Conservation (phyloP, 1,284 basidiomycete species). For the Microbotryum lychnidis-dioicae region DNA sequence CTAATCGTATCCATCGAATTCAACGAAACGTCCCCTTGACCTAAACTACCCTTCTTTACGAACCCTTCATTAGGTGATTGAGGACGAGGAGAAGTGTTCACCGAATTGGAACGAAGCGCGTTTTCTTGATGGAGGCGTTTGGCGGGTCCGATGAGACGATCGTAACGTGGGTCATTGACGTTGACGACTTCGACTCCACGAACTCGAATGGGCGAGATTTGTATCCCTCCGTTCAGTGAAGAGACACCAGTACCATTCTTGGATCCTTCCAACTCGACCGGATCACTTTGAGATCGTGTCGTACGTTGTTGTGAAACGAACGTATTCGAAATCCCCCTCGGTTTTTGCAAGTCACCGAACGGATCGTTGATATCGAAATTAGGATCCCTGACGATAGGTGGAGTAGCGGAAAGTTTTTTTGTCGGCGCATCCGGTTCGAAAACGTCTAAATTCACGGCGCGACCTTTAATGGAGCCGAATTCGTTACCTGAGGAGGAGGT, state of each 20-base stretch:
- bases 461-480: background rate
- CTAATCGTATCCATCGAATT: slow-evolving; percentile 18
- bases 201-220: slow-evolving; percentile 1
- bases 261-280: no score
- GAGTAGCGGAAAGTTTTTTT: slow-evolving; percentile 62
- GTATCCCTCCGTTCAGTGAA: no score
- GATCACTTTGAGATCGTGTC: no score
- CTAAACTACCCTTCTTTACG: background rate
- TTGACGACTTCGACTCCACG: slow-evolving; percentile 29
- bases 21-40: slow-evolving; percentile 14
- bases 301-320: no score
- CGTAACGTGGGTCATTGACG: slow-evolving; percentile 28
- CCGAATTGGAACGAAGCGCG: no score
- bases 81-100: no score
- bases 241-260: no score
- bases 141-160: slow-evolving; percentile 20
- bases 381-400: slow-evolving; percentile 52
- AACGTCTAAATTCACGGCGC: slow-evolving; percentile 10
- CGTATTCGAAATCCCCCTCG: background rate
- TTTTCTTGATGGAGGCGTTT: no score
- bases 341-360: background rate
- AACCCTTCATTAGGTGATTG: background rate
- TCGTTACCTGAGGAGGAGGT: background rate
- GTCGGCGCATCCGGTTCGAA: slow-evolving; percentile 25
- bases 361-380: slow-evolving; percentile 20